A percentile compares a stretch with the other conserved stretches of the same genome.
phyloP scores from a whole-genome alignment of 495 filamentous ascomycete species.

The Podospora pseudocomata region DNA sequence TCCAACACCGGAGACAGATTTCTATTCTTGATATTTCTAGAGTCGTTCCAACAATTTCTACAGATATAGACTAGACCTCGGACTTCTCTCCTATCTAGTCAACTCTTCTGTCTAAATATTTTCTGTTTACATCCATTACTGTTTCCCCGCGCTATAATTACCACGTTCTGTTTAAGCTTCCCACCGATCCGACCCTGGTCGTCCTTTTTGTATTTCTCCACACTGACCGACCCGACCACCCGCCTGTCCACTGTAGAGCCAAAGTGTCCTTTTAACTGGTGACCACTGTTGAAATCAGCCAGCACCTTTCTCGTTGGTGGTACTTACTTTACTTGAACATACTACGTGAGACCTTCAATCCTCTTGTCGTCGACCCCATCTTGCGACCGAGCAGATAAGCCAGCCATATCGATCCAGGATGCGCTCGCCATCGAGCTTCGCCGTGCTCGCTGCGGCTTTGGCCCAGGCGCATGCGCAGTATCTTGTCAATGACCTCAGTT shows the following conservation, averaged over 20 bases:
- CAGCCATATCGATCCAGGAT: conserved; percentile 27
- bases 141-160: background rate
- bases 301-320: background rate
- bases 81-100: no score
- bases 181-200: background rate
- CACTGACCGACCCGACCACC: conserved; percentile 19
- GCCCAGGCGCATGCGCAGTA: conserved; percentile 58
- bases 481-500: conserved; percentile 64
- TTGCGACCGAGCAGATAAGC: background rate
- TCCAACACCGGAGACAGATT: conserved; percentile 6
- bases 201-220: conserved; percentile 15
- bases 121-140: no score
- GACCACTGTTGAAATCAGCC: conserved; percentile 5
- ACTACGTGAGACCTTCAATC: background rate
- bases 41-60: background rate
- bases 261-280: conserved; percentile 24
- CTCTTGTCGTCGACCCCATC: background rate
- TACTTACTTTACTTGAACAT: background rate
- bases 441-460: conserved; percentile 49
- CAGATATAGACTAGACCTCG: background rate
- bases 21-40: background rate
- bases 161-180: background rate
- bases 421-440: conserved; percentile 42
- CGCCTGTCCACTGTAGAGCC: conserved; percentile 11
- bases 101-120: no score